phyloP scores from a whole-genome alignment of 805 yeast genomes.

The Barnettozyma populi region DNA sequence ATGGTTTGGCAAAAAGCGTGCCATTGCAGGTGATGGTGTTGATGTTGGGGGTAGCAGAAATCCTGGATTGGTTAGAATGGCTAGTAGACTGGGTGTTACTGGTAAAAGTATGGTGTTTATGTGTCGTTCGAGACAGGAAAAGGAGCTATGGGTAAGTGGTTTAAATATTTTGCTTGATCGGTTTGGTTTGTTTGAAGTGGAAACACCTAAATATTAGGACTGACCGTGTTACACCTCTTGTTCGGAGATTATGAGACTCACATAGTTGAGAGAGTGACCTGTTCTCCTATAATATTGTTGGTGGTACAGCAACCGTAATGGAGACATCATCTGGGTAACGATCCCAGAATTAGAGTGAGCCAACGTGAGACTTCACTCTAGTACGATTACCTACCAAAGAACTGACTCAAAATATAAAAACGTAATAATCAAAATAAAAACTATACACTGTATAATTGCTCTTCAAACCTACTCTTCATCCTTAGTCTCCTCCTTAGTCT shows the following conservation, averaged over 20 bases:
- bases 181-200: constrained; percentile 13
- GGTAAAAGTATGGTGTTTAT: constrained; percentile 70
- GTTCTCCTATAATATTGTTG: too few relatives aligned
- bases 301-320: too few relatives aligned
- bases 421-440: constrained; percentile 5
- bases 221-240: too few relatives aligned
- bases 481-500: constrained; percentile 32
- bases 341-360: too few relatives aligned
- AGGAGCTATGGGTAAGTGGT: constrained; percentile 72
- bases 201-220: background rate
- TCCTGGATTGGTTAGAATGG: constrained; percentile 41
- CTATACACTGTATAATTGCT: constrained; percentile 4
- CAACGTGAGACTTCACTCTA: too few relatives aligned
- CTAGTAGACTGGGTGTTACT: constrained; percentile 54
- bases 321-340: too few relatives aligned
- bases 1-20: constrained; percentile 71
- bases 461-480: constrained; percentile 24
- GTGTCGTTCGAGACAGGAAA: constrained; percentile 75
- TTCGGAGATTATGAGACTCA: too few relatives aligned
- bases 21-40: constrained; percentile 27
- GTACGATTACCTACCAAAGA: background rate
- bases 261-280: too few relatives aligned
- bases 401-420: constrained; percentile 1
- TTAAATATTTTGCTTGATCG: constrained; percentile 33
- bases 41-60: constrained; percentile 22